Conservation (phyloP, 208 protist species). For the Borovskyia barvae region DNA sequence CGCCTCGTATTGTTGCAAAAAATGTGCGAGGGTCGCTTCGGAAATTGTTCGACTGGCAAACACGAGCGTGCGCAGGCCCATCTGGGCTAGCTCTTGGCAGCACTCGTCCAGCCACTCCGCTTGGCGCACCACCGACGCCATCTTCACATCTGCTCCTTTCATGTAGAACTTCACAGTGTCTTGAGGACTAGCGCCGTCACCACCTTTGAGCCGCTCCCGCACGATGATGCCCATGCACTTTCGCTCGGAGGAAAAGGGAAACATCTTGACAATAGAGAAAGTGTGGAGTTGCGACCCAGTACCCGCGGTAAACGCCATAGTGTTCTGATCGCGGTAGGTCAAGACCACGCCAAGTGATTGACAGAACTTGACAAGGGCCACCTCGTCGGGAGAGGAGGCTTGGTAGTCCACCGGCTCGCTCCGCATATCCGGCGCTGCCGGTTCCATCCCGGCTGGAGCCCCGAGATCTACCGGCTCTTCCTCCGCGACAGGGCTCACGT, state of each 20-base stretch:
- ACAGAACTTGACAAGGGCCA: conserved; percentile 95
- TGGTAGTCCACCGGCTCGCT: conserved; percentile 64
- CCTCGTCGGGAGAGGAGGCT: conserved; percentile 94
- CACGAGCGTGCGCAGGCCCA: conserved; percentile 95
- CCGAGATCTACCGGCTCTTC: conserved; percentile 22
- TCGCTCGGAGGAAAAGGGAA: conserved; percentile 97
- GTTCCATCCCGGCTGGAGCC: conserved; percentile 33
- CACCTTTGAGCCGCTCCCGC: conserved; percentile 26
- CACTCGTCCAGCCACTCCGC: conserved; percentile 97
- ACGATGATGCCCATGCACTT: conserved; percentile 99
- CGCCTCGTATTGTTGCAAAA: conserved; percentile 56
- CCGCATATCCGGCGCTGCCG: conserved; percentile 73
- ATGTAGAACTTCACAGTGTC: conserved; percentile 83
- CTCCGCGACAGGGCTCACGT: conserved; percentile 94
- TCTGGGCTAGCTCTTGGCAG: conserved; percentile 95
- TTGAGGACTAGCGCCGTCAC: neutral
- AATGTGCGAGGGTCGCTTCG: conserved; percentile 84
- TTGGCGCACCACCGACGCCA: conserved; percentile 84
- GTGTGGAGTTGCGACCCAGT: conserved; percentile 18
- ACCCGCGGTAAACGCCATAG: conserved; percentile 56
- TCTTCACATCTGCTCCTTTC: conserved; percentile 97
- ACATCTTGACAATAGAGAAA: conserved; percentile 95
- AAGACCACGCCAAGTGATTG: conserved; percentile 74
- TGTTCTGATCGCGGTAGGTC: conserved; percentile 38
- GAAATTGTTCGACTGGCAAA: conserved; percentile 85